A percentile compares a stretch with the other conserved stretches of the same genome.
These are phyloP conservation scores for Medicago truncatula DNA, from an alignment of 306 rosid genomes.

Conservation along the genomic window DNA sequence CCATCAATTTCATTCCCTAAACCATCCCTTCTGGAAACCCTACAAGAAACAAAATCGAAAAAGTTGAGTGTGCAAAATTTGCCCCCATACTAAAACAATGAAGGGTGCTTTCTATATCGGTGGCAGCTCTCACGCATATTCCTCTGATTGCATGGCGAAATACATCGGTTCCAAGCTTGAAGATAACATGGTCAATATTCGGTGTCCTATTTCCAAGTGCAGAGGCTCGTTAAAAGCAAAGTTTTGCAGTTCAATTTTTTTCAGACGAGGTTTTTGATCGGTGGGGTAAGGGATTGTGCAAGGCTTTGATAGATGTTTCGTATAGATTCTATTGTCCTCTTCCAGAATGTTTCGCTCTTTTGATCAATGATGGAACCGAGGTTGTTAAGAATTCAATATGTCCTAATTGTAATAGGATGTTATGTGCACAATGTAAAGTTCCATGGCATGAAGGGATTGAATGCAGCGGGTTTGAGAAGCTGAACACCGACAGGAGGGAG, in stretches of 20 bases:
- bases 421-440: slow-evolving; percentile 51
- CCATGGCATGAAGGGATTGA: slow-evolving; percentile 50
- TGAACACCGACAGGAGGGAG: slow-evolving; percentile 42
- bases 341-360: slow-evolving; percentile 43
- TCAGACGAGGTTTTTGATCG: slow-evolving; percentile 28
- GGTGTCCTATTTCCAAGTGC: slow-evolving; percentile 45
- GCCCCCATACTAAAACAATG: not conserved
- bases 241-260: slow-evolving; percentile 40
- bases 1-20: slow-evolving; percentile 37
- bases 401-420: slow-evolving; percentile 46
- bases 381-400: slow-evolving; percentile 34
- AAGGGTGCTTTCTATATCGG: not conserved
- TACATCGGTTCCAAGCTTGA: not conserved
- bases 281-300: slow-evolving; percentile 51
- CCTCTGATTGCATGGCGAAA: not conserved
- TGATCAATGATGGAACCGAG: slow-evolving; percentile 42
- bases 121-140: not conserved
- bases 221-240: slow-evolving; percentile 36
- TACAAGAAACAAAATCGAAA: too few species aligned
- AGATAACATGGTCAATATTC: not conserved
- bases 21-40: too few species aligned
- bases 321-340: slow-evolving; percentile 53
- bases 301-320: slow-evolving; percentile 4
- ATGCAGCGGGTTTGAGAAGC: slow-evolving; percentile 44
- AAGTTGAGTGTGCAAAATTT: slow-evolving; percentile 43